Percentiles rank a stretch among this genome's conserved stretches.
Conservation (phyloP, 2,329 filamentous ascomycete species). For the Aspergillus niger region DNA sequence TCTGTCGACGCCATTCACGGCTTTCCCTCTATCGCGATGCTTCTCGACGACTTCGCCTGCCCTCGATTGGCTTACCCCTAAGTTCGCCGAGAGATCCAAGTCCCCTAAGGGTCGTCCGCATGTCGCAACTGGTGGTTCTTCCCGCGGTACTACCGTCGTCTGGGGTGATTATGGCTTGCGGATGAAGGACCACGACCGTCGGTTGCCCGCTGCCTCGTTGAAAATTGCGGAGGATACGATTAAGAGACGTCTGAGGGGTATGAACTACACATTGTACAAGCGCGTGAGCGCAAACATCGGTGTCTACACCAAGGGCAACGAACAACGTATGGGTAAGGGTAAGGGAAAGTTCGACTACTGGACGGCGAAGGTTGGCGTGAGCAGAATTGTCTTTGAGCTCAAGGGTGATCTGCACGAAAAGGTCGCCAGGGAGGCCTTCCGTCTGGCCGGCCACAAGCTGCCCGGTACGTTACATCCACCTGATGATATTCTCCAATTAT, state of each 20-base stretch:
- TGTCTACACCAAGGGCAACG: conserved; percentile 93
- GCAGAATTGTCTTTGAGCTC: conserved; percentile 88
- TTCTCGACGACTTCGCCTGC: conserved; percentile 71
- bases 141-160: conserved; percentile 88
- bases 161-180: conserved; percentile 96
- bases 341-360: conserved; percentile 98
- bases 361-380: conserved; percentile 86
- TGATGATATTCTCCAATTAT: conserved; percentile 5
- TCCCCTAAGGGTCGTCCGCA: conserved; percentile 83
- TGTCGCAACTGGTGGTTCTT: conserved; percentile 86
- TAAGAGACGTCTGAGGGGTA: conserved; percentile 79
- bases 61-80: conserved; percentile 79
- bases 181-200: conserved; percentile 89
- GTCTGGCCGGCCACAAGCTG: conserved; percentile 90
- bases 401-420: conserved; percentile 93
- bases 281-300: conserved; percentile 89
- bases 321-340: conserved; percentile 98
- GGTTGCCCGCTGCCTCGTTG: conserved; percentile 82
- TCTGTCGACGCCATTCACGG: conserved; percentile 29
- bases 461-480: conserved; percentile 64
- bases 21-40: conserved; percentile 54
- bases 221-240: conserved; percentile 94
- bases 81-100: conserved; percentile 78
- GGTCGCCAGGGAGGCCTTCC: conserved; percentile 88
- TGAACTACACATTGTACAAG: conserved; percentile 91